Conservation (phyloP, 1,139 yeast species). For the Spencermartinsiella ligniputridi region DNA sequence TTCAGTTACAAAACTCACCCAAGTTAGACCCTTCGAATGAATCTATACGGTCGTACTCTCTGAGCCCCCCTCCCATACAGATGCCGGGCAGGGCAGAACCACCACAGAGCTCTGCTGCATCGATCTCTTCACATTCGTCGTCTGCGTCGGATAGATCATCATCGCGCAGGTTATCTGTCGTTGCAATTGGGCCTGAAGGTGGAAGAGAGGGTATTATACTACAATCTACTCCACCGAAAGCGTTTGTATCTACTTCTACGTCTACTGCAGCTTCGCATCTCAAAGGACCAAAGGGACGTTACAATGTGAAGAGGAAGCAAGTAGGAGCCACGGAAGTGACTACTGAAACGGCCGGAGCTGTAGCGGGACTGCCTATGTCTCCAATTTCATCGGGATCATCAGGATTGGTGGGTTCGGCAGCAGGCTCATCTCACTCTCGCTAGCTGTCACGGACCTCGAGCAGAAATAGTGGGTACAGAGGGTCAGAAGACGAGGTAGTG, state of each 20-base stretch:
- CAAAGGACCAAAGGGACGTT: background rate
- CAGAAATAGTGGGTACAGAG: background rate
- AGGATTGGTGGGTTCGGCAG: too few species aligned
- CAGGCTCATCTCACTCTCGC: too few species aligned
- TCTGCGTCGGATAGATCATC: background rate
- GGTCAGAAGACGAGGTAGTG: too few species aligned
- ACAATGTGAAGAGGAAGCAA: conserved; percentile 3
- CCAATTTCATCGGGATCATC: background rate
- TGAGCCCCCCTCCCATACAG: background rate
- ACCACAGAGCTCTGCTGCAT: background rate
- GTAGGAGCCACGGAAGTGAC: background rate
- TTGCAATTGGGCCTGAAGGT: conserved; percentile 8
- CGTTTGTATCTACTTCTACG: background rate
- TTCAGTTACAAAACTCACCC: background rate
- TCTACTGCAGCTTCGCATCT: background rate
- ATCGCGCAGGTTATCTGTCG: conserved; percentile 8
- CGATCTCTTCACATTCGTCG: background rate
- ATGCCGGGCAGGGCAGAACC: background rate
- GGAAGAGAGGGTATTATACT: conserved; percentile 9
- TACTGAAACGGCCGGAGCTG: background rate
- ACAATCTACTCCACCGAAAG: background rate
- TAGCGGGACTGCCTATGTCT: background rate
- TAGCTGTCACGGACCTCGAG: conserved; percentile 1
- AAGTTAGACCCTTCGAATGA: background rate
- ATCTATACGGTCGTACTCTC: background rate